Conservation (phyloP, 495 filamentous ascomycete genomes). For the Hyaloscypha variabilis region DNA sequence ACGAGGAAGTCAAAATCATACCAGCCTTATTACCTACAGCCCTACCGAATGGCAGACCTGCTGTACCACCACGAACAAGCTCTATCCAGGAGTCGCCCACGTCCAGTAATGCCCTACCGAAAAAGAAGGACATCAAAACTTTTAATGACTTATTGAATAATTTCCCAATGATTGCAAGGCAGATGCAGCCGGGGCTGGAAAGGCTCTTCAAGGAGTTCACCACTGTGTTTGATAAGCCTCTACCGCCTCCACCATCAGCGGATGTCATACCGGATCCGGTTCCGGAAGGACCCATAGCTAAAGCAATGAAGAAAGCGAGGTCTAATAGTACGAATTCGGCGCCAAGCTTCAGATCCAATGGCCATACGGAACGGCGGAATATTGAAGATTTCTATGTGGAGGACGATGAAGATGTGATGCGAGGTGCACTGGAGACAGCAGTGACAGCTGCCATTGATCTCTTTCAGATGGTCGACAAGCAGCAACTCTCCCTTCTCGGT, state of each 20-base stretch:
- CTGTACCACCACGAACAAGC: conserved; percentile 20
- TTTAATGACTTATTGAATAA: conserved; percentile 90
- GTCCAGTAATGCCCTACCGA: conserved; percentile 41
- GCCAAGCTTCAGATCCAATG: conserved; percentile 33
- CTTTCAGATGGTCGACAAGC: conserved; percentile 93
- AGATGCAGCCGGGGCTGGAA: conserved; percentile 94
- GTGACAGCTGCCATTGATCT: conserved; percentile 94
- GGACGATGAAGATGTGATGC: conserved; percentile 87
- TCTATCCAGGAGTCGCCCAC: conserved; percentile 36
- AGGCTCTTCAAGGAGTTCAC: conserved; percentile 89
- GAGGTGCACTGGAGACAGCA: conserved; percentile 82
- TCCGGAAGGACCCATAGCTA: conserved; percentile 51
- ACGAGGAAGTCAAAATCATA: conserved; percentile 70
- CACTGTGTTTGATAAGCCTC: conserved; percentile 78
- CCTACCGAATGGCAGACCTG: conserved; percentile 30
- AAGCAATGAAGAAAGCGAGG: conserved; percentile 51
- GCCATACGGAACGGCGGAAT: conserved; percentile 22
- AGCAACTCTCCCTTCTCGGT: conserved; percentile 88
- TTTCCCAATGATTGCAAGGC: conserved; percentile 95
- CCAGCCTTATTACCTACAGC: conserved; percentile 56
- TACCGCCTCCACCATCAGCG: conserved; percentile 75
- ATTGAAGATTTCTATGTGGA: conserved; percentile 58
- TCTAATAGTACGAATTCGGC: conserved; percentile 43
- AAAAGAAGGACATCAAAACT: conserved; percentile 86
- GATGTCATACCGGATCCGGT: conserved; percentile 51